Base-by-base conservation (phyloP, 2,329 filamentous ascomycete genomes). In the Teratosphaeria gauchensis region DNA sequence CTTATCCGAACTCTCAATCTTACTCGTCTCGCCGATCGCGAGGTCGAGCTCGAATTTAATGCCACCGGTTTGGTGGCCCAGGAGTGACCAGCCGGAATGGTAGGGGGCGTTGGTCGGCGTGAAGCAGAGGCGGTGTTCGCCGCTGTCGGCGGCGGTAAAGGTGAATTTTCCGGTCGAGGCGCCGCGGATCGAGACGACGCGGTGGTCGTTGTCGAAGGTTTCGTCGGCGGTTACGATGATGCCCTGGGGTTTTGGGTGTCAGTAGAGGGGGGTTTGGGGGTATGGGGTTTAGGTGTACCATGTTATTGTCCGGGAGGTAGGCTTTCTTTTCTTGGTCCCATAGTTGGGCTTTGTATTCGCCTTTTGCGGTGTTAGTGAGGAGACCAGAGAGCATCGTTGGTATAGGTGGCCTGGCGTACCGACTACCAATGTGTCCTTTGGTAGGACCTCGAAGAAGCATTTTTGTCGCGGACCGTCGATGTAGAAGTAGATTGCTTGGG, bases 361-460 rank as follows among this genome's bases (percentile, higher is more conserved):
- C 83, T 86, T 67, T n/a, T 7, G 16, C 19, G 19, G 28, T 32
- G 42, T 48, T 48, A 48, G 42, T 8, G 42, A 21, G 9, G 16
- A n/a, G n/a, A n/a, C 42, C n/a, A 48, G n/a, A 21, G 19, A 2
- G n/a, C 9, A n/a, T 14, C 19, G 53, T 16, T 53, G 31, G 28
- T 24, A 2, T 24, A 24, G 30, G 7, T 53, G 9, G 12, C 16
- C 28, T 48, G 31, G 14, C 54, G 62, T 79, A 87, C 84, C 94
- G 60, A 96, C 92, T 58, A 99, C 92, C 59, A 99, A 79, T 14
- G 94, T 97, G 75, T 96, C 92, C 80, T 97, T 96, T 65, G 94
- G 92, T 60, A 99, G 83, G 76, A 97, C 92, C 79, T 99, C 94
- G 78, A 89, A 95, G 84, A 99, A 99, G 78, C 94, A 99, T 78